Evolutionary conservation across 495 filamentous ascomycete genomes (phyloP).

Genomic region (Podospora australis): DNA sequence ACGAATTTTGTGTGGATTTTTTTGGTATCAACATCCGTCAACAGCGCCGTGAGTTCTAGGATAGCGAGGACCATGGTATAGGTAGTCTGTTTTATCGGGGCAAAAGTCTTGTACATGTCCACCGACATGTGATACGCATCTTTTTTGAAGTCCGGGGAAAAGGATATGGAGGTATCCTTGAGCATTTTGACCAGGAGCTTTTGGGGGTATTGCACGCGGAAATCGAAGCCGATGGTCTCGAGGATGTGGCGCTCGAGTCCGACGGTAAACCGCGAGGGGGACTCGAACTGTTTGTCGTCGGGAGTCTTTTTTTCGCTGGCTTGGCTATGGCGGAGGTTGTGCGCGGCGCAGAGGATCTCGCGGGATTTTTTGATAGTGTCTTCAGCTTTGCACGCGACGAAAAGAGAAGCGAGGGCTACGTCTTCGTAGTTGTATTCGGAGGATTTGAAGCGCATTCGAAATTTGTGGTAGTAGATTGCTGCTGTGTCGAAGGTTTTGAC

Average conservation of each 20-base stretch:
- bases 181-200: slow-evolving; percentile 72
- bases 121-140: slow-evolving; percentile 73
- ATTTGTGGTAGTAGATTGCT: slow-evolving; percentile 80
- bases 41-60: slow-evolving; percentile 68
- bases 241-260: slow-evolving; percentile 89
- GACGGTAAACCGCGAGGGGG: slow-evolving; percentile 66
- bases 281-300: slow-evolving; percentile 78
- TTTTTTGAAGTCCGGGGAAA: slow-evolving; percentile 43
- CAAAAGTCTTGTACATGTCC: slow-evolving; percentile 88
- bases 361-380: slow-evolving; percentile 95
- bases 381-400: slow-evolving; percentile 93
- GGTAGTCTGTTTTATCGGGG: slow-evolving; percentile 79
- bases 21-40: slow-evolving; percentile 48
- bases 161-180: slow-evolving; percentile 26
- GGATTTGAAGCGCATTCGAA: slow-evolving; percentile 71
- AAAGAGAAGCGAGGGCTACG: slow-evolving; percentile 78
- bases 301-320: slow-evolving; percentile 68
- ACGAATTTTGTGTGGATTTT: slow-evolving; percentile 30
- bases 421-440: slow-evolving; percentile 64
- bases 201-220: slow-evolving; percentile 83
- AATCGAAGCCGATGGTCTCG: slow-evolving; percentile 90
- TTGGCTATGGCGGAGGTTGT: slow-evolving; percentile 78
- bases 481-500: slow-evolving; percentile 81
- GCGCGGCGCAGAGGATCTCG: slow-evolving; percentile 84
- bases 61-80: slow-evolving; percentile 74